Conservation (phyloP, 306 rosid genomes). For the Medicago truncatula region DNA sequence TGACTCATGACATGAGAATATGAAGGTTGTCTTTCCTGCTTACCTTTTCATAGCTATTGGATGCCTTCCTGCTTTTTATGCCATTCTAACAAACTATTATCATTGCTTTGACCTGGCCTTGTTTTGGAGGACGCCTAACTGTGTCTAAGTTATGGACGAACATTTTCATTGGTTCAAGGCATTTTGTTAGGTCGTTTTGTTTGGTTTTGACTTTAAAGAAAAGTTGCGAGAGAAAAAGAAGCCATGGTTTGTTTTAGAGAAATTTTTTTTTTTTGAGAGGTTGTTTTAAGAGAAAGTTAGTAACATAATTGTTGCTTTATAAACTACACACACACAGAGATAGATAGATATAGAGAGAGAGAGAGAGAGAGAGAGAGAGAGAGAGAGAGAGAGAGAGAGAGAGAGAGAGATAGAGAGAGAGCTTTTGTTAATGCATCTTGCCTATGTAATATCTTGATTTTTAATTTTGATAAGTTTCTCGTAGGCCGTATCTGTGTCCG, state of each 20-base stretch:
- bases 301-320: background rate
- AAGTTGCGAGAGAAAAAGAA: background rate
- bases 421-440: background rate
- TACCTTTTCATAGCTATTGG: slow-evolving; percentile 20
- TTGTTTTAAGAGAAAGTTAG: background rate
- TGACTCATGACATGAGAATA: slow-evolving; percentile 1
- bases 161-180: background rate
- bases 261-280: too few species aligned
- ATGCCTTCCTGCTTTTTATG: background rate
- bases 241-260: background rate
- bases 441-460: background rate
- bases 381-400: too few species aligned
- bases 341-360: too few species aligned
- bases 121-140: background rate
- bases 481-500: background rate
- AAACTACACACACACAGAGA: too few species aligned
- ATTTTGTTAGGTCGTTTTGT: background rate
- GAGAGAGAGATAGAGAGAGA: too few species aligned
- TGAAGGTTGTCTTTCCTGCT: slow-evolving; percentile 6
- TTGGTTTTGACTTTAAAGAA: background rate
- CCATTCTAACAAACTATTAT: slow-evolving; percentile 4
- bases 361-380: too few species aligned
- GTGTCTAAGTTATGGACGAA: background rate
- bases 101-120: background rate
- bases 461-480: background rate